Conservation (phyloP, 1,139 yeast species). For the Candida labiduridarum region DNA sequence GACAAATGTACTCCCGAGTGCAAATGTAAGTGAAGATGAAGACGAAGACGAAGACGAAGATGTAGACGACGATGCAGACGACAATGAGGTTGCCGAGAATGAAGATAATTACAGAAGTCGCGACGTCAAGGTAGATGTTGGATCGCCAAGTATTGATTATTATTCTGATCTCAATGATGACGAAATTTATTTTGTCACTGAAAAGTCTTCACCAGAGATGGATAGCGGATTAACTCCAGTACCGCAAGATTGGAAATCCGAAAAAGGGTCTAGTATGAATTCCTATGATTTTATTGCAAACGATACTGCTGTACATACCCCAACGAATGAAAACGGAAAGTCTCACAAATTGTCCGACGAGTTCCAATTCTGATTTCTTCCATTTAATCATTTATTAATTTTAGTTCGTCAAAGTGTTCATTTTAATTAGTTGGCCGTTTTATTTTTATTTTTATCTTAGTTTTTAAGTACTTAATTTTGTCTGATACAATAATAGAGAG, state of each 20-base stretch:
- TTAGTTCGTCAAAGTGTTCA: neutral
- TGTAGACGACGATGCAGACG: neutral
- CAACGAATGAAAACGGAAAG: neutral
- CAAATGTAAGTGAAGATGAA: slow-evolving; percentile 4
- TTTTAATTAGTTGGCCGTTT: neutral
- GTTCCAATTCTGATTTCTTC: neutral
- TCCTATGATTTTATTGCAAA: neutral
- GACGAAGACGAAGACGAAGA: neutral
- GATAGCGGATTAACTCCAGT: neutral
- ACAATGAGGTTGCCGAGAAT: neutral
- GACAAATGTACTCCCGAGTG: slow-evolving; percentile 25
- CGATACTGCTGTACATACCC: neutral
- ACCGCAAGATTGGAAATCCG: neutral
- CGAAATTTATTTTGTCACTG: slow-evolving; percentile 1
- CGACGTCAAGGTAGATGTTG: neutral
- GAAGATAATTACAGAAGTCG: neutral
- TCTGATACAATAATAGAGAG: neutral
- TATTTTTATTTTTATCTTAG: neutral
- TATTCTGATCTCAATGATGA: neutral
- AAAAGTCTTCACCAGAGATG: neutral
- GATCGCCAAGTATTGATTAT: neutral
- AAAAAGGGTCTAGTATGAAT: neutral
- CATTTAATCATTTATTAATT: neutral
- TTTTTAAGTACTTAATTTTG: neutral
- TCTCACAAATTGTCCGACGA: neutral